Evolutionary conservation across 768 basidiomycete genomes (phyloP), one percentile per base, ranked within the genome.

Genomic region (Tylopilus intermedius): DNA sequence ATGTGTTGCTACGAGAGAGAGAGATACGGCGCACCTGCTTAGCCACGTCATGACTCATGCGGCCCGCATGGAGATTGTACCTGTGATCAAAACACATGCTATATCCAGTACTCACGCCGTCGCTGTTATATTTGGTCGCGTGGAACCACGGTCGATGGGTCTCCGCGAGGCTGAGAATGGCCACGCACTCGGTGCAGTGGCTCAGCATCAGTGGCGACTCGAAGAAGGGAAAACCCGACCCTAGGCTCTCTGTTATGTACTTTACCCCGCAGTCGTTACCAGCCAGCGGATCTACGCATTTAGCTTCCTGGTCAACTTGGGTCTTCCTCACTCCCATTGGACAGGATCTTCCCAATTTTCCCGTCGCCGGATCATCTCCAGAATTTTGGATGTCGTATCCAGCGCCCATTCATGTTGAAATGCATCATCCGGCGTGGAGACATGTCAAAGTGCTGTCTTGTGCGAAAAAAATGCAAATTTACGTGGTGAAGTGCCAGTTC

Each of bases 321-420:
- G 48, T 47, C 42, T 46, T 38, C 52, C 21, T 18, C 29, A 9
- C 22, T 55, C 53, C 37, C 64, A 57, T 63, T 63, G 52, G 55
- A 37, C 48, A 26, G 54, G 63, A 64, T 51, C 45, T 54, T 56
- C 45, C 59, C 64, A 46, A 54, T 13, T 48, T 49, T 56, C 55
- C 62, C 50, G 52, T 38, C 50, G n/a, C 51, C 64, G 62, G 65
- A 65, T 50, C 47, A 49, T 66, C 59, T 59, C 55, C 55, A 57
- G 44, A 49, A 49, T 53, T 33, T 8, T 24, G 50, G 40, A 51
- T 54, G 45, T 53, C 53, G 49, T 50, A 42, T 43, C 42, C 33
- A 32, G 32, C 43, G 22, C 21, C 2, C 14, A 43, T 44, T 21
- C 14, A 4, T 11, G 21, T 40, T 45, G 30, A 30, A 30, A 8